Percentiles rank a stretch among this genome's conserved stretches.
phyloP scores from a whole-genome alignment of 2,329 filamentous ascomycete genomes.

The Aspergillus persii region DNA sequence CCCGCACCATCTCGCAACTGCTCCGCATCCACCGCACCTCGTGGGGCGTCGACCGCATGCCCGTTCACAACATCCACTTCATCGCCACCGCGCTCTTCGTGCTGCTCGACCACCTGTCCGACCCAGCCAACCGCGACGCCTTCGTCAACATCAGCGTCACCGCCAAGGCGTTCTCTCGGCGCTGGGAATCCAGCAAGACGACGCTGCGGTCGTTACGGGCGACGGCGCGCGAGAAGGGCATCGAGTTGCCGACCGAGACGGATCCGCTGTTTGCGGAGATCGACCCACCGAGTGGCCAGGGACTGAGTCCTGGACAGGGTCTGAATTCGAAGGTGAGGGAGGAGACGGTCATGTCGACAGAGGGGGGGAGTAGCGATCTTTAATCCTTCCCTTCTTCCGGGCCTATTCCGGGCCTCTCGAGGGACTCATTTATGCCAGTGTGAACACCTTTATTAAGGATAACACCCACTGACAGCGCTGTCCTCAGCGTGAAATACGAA shows the following conservation, averaged over 20 bases:
- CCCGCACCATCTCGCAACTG: constrained; percentile 26
- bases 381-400: too few relatives aligned
- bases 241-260: constrained; percentile 22
- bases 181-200: constrained; percentile 17
- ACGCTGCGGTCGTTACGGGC: constrained; percentile 17
- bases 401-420: too few relatives aligned
- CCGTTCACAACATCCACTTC: constrained; percentile 30
- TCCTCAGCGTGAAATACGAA: too few relatives aligned
- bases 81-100: constrained; percentile 29
- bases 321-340: background rate
- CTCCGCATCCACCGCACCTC: constrained; percentile 24
- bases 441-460: too few relatives aligned
- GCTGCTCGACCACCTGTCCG: constrained; percentile 23
- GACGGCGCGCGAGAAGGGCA: constrained; percentile 17
- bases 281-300: background rate
- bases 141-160: constrained; percentile 25
- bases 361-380: background rate
- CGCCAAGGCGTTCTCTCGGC: constrained; percentile 23
- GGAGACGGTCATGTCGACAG: background rate
- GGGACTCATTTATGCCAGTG: too few relatives aligned
- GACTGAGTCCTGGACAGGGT: background rate
- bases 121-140: constrained; percentile 20
- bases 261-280: constrained; percentile 21
- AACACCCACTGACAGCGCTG: too few relatives aligned
- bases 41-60: constrained; percentile 34